Evolutionary conservation across 768 basidiomycete genomes (phyloP).

Genomic region (Lactarius sanguifluus): DNA sequence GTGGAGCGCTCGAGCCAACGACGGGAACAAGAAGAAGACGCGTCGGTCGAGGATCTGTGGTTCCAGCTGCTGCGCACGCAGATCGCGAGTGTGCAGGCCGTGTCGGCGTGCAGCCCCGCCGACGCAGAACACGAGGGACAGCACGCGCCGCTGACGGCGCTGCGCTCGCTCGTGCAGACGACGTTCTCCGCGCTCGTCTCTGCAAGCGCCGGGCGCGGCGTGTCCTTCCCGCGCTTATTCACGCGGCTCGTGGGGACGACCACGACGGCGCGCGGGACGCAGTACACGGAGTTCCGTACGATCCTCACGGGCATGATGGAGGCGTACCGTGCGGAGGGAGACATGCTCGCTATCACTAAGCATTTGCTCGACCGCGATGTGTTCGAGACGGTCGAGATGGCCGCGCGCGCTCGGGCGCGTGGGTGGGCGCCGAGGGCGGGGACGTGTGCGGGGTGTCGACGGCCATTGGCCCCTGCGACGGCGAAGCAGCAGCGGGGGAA

Average conservation of each 20-base stretch:
- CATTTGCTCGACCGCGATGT: slow-evolving; percentile 80
- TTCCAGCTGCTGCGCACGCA: slow-evolving; percentile 81
- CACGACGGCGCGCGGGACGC: slow-evolving; percentile 45
- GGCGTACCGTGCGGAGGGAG: slow-evolving; percentile 89
- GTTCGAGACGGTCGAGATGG: slow-evolving; percentile 66
- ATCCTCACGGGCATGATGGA: slow-evolving; percentile 96
- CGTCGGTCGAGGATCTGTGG: slow-evolving; percentile 81
- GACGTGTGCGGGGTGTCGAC: slow-evolving; percentile 54
- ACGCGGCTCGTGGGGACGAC: slow-evolving; percentile 83
- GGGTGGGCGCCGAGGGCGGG: slow-evolving; percentile 62
- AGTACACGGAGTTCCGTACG: slow-evolving; percentile 87
- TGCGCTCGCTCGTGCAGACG: slow-evolving; percentile 77
- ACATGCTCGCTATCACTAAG: slow-evolving; percentile 83
- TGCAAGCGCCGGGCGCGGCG: slow-evolving; percentile 55
- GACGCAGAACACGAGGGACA: slow-evolving; percentile 14
- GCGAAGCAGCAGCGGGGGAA: slow-evolving; percentile 13
- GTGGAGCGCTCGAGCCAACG: slow-evolving; percentile 52
- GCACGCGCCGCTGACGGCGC: slow-evolving; percentile 45
- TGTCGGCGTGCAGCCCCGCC: slow-evolving; percentile 47
- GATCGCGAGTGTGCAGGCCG: slow-evolving; percentile 71
- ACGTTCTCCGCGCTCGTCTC: slow-evolving; percentile 84
- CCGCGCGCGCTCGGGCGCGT: slow-evolving; percentile 52
- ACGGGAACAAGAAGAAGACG: slow-evolving; percentile 36
- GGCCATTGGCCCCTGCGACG: slow-evolving; percentile 40
- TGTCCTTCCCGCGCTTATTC: slow-evolving; percentile 92